Evolutionary conservation across 1,284 basidiomycete species (phyloP).

Genomic region (Heterobasidion parviporum): DNA sequence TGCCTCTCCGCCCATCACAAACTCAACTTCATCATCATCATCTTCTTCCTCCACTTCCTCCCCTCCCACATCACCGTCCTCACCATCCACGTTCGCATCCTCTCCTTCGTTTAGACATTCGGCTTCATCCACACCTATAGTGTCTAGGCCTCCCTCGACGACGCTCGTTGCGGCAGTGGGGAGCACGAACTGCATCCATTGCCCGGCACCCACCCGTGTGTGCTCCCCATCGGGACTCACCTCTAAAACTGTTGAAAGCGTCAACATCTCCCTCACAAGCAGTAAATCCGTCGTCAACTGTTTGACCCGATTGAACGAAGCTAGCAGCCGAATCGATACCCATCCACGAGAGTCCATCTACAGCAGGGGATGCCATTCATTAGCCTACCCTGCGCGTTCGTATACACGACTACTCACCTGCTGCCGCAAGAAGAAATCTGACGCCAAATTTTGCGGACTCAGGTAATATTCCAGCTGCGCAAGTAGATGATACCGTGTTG

Average conservation of each 20-base stretch:
- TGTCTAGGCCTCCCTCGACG: slow-evolving; percentile 21
- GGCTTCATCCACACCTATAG: slow-evolving; percentile 5
- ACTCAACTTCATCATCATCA: slow-evolving; percentile 45
- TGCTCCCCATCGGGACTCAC: slow-evolving; percentile 44
- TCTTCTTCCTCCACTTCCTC: slow-evolving; percentile 12
- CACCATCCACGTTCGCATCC: neutral
- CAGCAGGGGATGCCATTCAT: neutral
- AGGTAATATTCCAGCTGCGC: slow-evolving; percentile 88
- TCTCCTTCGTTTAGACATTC: slow-evolving; percentile 1
- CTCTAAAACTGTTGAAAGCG: slow-evolving; percentile 63
- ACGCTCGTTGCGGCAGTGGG: slow-evolving; percentile 51
- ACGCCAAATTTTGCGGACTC: slow-evolving; percentile 77
- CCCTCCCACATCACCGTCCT: slow-evolving; percentile 1
- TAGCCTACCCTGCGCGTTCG: slow-evolving; percentile 1
- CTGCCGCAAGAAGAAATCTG: slow-evolving; percentile 75
- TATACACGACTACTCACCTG: slow-evolving; percentile 38
- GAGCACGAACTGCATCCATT: slow-evolving; percentile 65
- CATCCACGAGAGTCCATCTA: slow-evolving; percentile 90
- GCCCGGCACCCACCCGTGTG: slow-evolving; percentile 53
- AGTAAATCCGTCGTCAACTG: slow-evolving; percentile 58
- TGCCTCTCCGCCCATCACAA: slow-evolving; percentile 31
- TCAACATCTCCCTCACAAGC: slow-evolving; percentile 67
- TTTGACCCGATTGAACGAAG: slow-evolving; percentile 81
- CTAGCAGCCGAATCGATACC: slow-evolving; percentile 75
- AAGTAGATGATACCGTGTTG: slow-evolving; percentile 57